These are phyloP conservation scores for Haplosporangium gracile DNA, from an alignment of 192 early-diverging fungal genomes.

Conservation along the genomic window DNA sequence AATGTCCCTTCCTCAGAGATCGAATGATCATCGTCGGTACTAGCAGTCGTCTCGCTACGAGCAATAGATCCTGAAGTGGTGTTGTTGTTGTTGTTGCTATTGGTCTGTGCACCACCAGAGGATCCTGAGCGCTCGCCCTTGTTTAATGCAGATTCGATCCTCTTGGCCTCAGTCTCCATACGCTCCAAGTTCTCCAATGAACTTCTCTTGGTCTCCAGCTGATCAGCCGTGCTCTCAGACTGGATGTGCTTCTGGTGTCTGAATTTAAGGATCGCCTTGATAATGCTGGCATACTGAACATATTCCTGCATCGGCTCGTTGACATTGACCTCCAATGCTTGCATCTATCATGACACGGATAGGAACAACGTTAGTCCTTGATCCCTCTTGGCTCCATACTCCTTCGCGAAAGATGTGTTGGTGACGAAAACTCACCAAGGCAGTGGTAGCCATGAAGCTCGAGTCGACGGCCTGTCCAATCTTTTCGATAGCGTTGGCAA, in stretches of 20 bases:
- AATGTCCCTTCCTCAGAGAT: conserved; percentile 43
- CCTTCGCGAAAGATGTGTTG: neutral
- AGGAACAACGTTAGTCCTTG: neutral
- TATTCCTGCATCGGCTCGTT: conserved; percentile 91
- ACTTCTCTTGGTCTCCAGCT: conserved; percentile 78
- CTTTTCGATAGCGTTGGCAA: conserved; percentile 91
- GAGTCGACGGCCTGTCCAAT: conserved; percentile 94
- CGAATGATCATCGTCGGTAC: conserved; percentile 12
- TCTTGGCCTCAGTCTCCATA: conserved; percentile 80
- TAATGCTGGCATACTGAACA: conserved; percentile 86
- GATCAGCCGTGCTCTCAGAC: conserved; percentile 80
- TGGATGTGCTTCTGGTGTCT: conserved; percentile 90
- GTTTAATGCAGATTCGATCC: conserved; percentile 74
- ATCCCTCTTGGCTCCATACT: neutral
- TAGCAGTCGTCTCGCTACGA: neutral
- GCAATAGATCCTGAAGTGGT: neutral
- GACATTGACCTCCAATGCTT: conserved; percentile 81
- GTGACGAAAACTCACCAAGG: conserved; percentile 65
- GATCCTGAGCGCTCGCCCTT: conserved; percentile 52
- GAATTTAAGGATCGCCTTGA: conserved; percentile 89
- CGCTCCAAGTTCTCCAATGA: conserved; percentile 70
- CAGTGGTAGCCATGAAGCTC: conserved; percentile 79
- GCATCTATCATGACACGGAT: conserved; percentile 49
- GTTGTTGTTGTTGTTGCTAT: conserved; percentile 9
- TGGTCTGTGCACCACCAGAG: neutral